Base-by-base conservation (phyloP, 2,329 filamentous ascomycete species). In the Diaporthe eres region DNA sequence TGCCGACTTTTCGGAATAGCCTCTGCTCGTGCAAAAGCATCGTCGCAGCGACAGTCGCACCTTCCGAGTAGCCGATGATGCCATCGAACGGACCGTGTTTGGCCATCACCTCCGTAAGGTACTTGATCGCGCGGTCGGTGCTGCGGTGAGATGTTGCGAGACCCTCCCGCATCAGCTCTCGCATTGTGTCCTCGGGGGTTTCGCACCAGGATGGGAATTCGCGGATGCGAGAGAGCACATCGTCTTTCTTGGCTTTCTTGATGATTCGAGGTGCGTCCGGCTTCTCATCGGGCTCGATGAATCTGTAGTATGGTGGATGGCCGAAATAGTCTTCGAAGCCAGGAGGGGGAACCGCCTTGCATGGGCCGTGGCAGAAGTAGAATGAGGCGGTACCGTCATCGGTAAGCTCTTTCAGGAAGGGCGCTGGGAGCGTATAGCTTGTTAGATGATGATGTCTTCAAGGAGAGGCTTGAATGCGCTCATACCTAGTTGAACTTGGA, bases 131-230 rank as follows among this genome's bases (percentile, higher is more conserved):
- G n/a, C 65, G 65, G n/a, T 70, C 65, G 49, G 65, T 55, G 47
- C 65, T 70, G 17, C 25, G 37, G 49, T 70, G 49, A 12, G 65
- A 70, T 42, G 65, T 70, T 22, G 65, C 65, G 1, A 70, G 31
- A 8, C 65, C 65, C 25, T 70, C 83, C 4, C 75, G 55, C 77
- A 86, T 84, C 47, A 91, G 82, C 79, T 87, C 84, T 13, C 89
- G 85, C 84, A 91, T 89, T 0, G 89, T 89, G 74, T 91, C 89
- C 77, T 92, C 90, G 0, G 89, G 84, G 0, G 86, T 88, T 76
- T 76, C 39, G 49, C 17, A 60, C 76, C 74, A 68, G 65, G 88
- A 84, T 0, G 89, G 88, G 58, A 91, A 90, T 70, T 90, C 87
- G 37, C 89, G 86, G 77, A 92, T 88, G 67, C 87, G 87, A 44